phyloP scores from a whole-genome alignment of 1,139 yeast species.

The Saccharomyces hybrid region DNA sequence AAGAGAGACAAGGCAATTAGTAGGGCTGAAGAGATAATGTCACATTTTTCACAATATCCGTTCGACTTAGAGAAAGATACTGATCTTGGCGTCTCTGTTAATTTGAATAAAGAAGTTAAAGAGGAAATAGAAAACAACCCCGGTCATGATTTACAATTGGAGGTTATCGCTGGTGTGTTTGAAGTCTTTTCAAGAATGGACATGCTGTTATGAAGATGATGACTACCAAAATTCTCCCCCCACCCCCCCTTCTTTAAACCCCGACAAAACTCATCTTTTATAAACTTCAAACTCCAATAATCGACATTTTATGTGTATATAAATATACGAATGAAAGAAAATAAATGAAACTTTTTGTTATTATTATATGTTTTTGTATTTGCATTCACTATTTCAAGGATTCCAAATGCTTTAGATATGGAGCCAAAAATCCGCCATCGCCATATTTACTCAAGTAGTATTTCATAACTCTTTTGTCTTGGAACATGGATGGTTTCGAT shows the following conservation, averaged over 20 bases:
- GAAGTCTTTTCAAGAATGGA: constrained; percentile 45
- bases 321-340: neutral
- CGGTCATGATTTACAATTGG: constrained; percentile 65
- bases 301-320: neutral
- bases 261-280: neutral
- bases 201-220: constrained; percentile 30
- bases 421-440: constrained; percentile 14
- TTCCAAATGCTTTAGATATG: neutral
- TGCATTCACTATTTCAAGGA: neutral
- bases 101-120: constrained; percentile 60
- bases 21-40: constrained; percentile 82
- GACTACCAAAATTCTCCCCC: neutral
- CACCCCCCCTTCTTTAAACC: neutral
- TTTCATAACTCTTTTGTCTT: constrained; percentile 11
- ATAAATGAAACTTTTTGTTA: constrained; percentile 1
- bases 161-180: constrained; percentile 81
- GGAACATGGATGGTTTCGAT: constrained; percentile 14
- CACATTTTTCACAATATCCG: constrained; percentile 82
- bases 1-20: constrained; percentile 89
- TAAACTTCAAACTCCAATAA: neutral
- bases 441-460: constrained; percentile 19
- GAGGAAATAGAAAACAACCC: constrained; percentile 54
- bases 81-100: constrained; percentile 67
- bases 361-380: neutral
- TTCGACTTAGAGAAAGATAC: constrained; percentile 50